Conservation (phyloP, 2,329 filamentous ascomycete genomes). For the Verticillium dahliae region DNA sequence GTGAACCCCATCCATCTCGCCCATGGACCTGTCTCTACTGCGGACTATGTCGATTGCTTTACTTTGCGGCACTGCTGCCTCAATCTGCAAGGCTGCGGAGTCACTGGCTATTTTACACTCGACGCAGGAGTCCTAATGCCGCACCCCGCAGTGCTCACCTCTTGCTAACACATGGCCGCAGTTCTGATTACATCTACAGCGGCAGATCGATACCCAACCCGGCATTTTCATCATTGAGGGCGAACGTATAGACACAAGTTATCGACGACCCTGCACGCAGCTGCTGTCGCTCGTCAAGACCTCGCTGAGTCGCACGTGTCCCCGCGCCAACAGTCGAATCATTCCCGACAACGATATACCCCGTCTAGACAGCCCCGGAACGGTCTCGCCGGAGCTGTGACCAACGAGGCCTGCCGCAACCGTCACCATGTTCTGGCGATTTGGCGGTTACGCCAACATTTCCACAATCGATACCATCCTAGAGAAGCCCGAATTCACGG, state of each 20-base stretch:
- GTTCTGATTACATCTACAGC: background rate
- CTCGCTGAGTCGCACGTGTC: background rate
- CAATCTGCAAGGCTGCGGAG: background rate
- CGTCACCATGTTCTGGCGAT: slow-evolving; percentile 97
- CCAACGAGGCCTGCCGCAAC: slow-evolving; percentile 1
- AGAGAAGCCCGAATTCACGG: slow-evolving; percentile 90
- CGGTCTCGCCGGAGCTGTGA: background rate
- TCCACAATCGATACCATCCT: slow-evolving; percentile 95
- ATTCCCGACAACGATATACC: background rate
- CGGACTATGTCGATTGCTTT: background rate
- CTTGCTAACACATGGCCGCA: background rate
- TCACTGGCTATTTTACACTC: background rate
- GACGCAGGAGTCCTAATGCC: background rate
- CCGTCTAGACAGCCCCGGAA: background rate
- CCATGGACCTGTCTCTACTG: background rate
- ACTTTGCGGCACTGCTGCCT: background rate
- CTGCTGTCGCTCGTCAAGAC: background rate
- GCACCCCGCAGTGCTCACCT: background rate
- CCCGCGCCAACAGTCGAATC: background rate
- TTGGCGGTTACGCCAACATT: slow-evolving; percentile 96
- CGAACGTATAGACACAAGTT: background rate
- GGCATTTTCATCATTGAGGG: background rate
- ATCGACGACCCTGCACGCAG: background rate
- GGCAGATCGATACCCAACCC: background rate
- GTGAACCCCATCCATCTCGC: background rate